Conservation (phyloP, 768 basidiomycete genomes). For the Rossbeevera mucosa region DNA sequence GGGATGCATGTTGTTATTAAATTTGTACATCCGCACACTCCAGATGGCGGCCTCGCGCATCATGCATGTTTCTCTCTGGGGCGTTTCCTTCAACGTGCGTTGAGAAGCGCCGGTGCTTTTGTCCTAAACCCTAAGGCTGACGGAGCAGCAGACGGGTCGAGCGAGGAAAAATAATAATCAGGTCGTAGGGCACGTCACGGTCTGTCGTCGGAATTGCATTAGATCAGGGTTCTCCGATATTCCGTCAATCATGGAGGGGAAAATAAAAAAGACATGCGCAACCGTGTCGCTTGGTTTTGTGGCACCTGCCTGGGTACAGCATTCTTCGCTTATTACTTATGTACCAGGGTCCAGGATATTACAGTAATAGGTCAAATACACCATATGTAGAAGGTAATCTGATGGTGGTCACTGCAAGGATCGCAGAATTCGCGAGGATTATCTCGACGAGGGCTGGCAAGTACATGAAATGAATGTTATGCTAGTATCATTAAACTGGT, state of each 20-base stretch:
- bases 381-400: not conserved
- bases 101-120: not conserved
- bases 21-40: not conserved
- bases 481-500: constrained; percentile 29
- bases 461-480: constrained; percentile 25
- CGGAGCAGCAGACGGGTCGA: constrained; percentile 2
- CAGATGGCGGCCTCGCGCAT: constrained; percentile 18
- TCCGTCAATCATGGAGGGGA: not conserved
- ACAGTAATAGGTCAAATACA: not conserved
- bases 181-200: constrained; percentile 11
- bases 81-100: constrained; percentile 16
- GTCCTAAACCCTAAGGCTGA: constrained; percentile 10
- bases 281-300: not conserved
- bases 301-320: constrained; percentile 1
- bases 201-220: not conserved
- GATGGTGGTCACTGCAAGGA: constrained; percentile 8
- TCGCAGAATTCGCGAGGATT: constrained; percentile 5
- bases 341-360: constrained; percentile 13
- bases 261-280: not conserved
- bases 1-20: not conserved
- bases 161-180: not conserved
- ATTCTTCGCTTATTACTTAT: constrained; percentile 14
- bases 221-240: not conserved
- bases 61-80: constrained; percentile 18
- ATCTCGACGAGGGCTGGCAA: constrained; percentile 8